A percentile compares a stretch with the other conserved stretches of the same genome.
Evolutionary conservation across 2,329 filamentous ascomycete species (phyloP).

Genomic region (Canariomyces notabilis): DNA sequence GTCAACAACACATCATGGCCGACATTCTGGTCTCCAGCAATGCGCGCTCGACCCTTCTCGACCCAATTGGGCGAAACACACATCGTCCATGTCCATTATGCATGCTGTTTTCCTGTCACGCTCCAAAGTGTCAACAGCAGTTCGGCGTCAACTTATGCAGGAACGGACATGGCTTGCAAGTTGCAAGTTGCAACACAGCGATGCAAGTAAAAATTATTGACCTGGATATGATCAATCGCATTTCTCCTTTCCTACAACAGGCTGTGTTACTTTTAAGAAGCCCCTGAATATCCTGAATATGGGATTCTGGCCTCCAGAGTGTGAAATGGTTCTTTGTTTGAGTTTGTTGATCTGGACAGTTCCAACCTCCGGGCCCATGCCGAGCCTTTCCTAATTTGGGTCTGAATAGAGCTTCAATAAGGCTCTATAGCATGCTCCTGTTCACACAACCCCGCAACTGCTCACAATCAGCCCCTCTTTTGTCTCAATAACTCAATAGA

Average conservation of each 20-base stretch:
- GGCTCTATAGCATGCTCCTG: conserved; percentile 13
- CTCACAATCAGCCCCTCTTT: background rate
- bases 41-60: too few species aligned
- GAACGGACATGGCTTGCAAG: too few species aligned
- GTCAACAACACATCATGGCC: background rate
- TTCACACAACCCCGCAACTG: conserved; percentile 3
- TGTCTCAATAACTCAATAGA: conserved; percentile 16
- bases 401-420: conserved; percentile 33
- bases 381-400: conserved; percentile 26
- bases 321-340: background rate
- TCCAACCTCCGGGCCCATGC: conserved; percentile 8
- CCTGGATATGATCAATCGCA: conserved; percentile 6
- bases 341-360: conserved; percentile 17
- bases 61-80: too few species aligned
- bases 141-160: too few species aligned
- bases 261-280: background rate
- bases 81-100: too few species aligned
- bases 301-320: conserved; percentile 1
- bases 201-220: too few species aligned
- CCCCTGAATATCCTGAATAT: background rate
- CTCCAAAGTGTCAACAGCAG: too few species aligned
- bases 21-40: too few species aligned
- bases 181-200: too few species aligned
- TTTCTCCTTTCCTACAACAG: too few species aligned
- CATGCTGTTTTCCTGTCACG: too few species aligned